Percentiles rank a stretch among this genome's conserved stretches.
Conservation (phyloP, 2,329 filamentous ascomycete genomes). For the Epichloe glyceriae region DNA sequence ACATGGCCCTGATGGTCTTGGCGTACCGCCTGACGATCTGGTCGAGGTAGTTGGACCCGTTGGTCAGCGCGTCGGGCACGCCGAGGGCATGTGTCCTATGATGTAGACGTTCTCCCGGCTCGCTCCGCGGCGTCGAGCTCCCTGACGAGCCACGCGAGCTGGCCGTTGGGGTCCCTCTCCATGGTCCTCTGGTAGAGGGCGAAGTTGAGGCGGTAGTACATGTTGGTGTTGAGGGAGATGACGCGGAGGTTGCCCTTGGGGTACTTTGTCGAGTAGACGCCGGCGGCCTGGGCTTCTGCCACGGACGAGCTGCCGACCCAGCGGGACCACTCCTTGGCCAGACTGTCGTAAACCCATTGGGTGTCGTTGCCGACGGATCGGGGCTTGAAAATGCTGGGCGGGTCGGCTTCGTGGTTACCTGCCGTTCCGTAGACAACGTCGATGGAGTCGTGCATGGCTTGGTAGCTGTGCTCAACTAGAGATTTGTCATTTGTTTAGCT, state of each 20-base stretch:
- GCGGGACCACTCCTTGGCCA: slow-evolving; percentile 31
- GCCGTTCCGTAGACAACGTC: slow-evolving; percentile 37
- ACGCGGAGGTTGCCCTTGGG: slow-evolving; percentile 35
- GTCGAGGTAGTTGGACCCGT: slow-evolving; percentile 37
- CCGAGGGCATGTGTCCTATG: slow-evolving; percentile 44
- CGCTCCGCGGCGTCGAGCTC: slow-evolving; percentile 41
- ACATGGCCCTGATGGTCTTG: slow-evolving; percentile 39
- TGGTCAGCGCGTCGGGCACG: slow-evolving; percentile 34
- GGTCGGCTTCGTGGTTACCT: slow-evolving; percentile 44
- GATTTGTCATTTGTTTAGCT: neutral
- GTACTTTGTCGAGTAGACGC: slow-evolving; percentile 35
- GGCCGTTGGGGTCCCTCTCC: slow-evolving; percentile 33
- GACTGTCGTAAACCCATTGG: slow-evolving; percentile 39
- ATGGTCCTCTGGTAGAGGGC: slow-evolving; percentile 38
- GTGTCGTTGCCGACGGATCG: slow-evolving; percentile 24
- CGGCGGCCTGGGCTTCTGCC: slow-evolving; percentile 25
- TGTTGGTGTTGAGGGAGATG: slow-evolving; percentile 47
- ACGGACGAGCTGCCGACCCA: slow-evolving; percentile 28
- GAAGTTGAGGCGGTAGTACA: slow-evolving; percentile 47
- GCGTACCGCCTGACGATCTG: slow-evolving; percentile 39
- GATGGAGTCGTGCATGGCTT: slow-evolving; percentile 28
- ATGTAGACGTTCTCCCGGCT: slow-evolving; percentile 40
- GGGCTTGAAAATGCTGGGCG: slow-evolving; percentile 38
- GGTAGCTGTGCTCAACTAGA: slow-evolving; percentile 32
- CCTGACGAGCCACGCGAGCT: slow-evolving; percentile 37